Evolutionary conservation across 2,329 filamentous ascomycete species (phyloP), one percentile per base, ranked within the genome.

Genomic region (Apiospora kogelbergensis): DNA sequence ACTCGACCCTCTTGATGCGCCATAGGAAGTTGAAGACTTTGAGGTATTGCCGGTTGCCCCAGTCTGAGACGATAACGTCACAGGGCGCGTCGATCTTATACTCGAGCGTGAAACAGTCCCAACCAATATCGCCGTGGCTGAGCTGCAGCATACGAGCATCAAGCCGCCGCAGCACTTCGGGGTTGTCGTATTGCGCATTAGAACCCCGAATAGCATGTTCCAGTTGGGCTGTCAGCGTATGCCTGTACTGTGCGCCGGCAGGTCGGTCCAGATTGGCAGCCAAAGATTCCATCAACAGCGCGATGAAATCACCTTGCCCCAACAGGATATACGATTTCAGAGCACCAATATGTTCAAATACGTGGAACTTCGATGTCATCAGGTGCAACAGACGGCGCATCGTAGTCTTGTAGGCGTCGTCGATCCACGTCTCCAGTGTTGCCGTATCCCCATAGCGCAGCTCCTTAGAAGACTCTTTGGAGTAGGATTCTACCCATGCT

Each of bases 1-100:
- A 99, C 77, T 99, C 96, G 66, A 99, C 96, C 37, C 96, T 91
- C 82, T 99, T 99, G 77, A 99, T 94, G 71, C 96, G 91, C 95
- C 96, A 99, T 3, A 99, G 87, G 77, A 99, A 98, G 81, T 99
- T 99, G 87, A 99, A 99, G 11, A 99, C 94, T 78, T 98, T 98
- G 74, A 99, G 90, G 78, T 99, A 99, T 78, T 99, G 95, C 26
- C 95, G 93, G 73, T 93, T 95, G 63, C 94, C 95, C 89, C 95
- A 98, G 53, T 97, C 94, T 0, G 95, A 98, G 46, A 99, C 94
- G 64, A 99, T 95, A 37, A 99, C 96, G 78, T 99, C 96, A 30
- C 98, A 93, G 0, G 96, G 96, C 1, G 95, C 93, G 78, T 97
- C 95, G 74, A 99, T 96, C 79, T 98, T 98, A 83, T 99, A 99